Conservation (phyloP, 1,284 basidiomycete genomes). For the Gomphus bonarii region DNA sequence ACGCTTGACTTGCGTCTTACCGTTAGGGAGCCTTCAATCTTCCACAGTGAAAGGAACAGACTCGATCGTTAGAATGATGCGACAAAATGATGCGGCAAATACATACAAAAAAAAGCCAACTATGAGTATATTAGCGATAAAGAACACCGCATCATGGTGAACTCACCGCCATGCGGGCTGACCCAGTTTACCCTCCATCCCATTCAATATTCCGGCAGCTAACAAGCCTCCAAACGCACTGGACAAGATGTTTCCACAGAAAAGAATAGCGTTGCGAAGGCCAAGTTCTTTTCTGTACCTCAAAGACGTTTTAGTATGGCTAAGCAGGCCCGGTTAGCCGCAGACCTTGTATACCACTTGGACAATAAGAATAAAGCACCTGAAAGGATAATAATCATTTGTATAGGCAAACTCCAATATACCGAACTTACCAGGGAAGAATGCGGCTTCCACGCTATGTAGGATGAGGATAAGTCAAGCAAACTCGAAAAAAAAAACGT, state of each 20-base stretch:
- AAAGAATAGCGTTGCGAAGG: conserved; percentile 28
- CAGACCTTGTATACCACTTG: conserved; percentile 24
- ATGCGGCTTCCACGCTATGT: conserved; percentile 26
- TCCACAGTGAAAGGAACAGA: background rate
- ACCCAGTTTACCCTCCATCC: conserved; percentile 39
- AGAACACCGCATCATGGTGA: conserved; percentile 16
- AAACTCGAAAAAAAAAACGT: background rate
- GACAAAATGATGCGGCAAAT: background rate
- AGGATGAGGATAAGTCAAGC: background rate
- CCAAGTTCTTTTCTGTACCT: conserved; percentile 17
- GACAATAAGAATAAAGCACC: conserved; percentile 28
- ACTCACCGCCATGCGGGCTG: conserved; percentile 29
- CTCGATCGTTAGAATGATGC: background rate
- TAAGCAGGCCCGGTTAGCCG: conserved; percentile 14
- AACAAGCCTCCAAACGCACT: conserved; percentile 40
- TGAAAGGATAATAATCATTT: background rate
- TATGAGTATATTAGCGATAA: conserved; percentile 17
- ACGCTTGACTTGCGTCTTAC: background rate
- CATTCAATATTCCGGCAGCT: conserved; percentile 26
- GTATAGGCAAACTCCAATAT: conserved; percentile 20
- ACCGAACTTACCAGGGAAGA: conserved; percentile 28
- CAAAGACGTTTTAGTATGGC: background rate
- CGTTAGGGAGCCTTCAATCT: conserved; percentile 11
- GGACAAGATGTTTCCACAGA: conserved; percentile 36
- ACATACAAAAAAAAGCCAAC: conserved; percentile 28